Percentiles rank a stretch among this genome's conserved stretches.
Evolutionary conservation across 1,284 basidiomycete species (phyloP).

Genomic region (Pisolithus thermaeus): DNA sequence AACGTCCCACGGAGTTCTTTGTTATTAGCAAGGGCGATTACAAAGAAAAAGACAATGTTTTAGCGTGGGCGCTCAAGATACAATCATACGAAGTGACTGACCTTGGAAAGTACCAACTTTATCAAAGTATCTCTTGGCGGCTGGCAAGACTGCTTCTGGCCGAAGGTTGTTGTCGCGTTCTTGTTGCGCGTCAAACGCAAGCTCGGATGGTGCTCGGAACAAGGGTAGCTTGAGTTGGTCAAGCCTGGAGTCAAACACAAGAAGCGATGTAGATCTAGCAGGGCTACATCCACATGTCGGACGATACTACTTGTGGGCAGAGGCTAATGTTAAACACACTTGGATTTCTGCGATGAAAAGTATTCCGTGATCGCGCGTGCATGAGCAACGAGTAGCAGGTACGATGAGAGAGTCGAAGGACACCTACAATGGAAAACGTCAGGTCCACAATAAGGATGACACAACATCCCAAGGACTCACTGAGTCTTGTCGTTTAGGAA

Average conservation of each 20-base stretch:
- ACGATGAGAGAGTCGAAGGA: conserved; percentile 26
- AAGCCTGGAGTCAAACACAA: conserved; percentile 61
- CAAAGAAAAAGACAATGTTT: neutral
- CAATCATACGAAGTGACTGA: conserved; percentile 20
- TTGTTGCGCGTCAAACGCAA: conserved; percentile 14
- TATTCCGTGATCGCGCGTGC: conserved; percentile 25
- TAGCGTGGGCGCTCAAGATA: neutral
- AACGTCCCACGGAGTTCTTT: neutral
- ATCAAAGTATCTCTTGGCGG: conserved; percentile 42
- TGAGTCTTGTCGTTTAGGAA: conserved; percentile 33
- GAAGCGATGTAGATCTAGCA: conserved; percentile 27
- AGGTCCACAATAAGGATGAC: neutral
- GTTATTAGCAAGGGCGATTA: neutral
- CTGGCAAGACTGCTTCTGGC: conserved; percentile 27
- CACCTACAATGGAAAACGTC: conserved; percentile 13
- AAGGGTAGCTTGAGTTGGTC: conserved; percentile 52
- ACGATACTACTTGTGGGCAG: neutral
- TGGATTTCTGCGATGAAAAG: conserved; percentile 16
- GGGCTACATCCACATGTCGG: conserved; percentile 14
- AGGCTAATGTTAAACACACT: conserved; percentile 12
- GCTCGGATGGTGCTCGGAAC: conserved; percentile 26
- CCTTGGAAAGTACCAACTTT: conserved; percentile 34
- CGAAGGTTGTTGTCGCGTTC: conserved; percentile 19
- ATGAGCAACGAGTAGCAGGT: conserved; percentile 27
- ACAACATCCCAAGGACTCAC: conserved; percentile 14